Percentiles rank a stretch among this genome's conserved stretches.
phyloP scores from a whole-genome alignment of 768 basidiomycete genomes.

The Auricularia heimuer region DNA sequence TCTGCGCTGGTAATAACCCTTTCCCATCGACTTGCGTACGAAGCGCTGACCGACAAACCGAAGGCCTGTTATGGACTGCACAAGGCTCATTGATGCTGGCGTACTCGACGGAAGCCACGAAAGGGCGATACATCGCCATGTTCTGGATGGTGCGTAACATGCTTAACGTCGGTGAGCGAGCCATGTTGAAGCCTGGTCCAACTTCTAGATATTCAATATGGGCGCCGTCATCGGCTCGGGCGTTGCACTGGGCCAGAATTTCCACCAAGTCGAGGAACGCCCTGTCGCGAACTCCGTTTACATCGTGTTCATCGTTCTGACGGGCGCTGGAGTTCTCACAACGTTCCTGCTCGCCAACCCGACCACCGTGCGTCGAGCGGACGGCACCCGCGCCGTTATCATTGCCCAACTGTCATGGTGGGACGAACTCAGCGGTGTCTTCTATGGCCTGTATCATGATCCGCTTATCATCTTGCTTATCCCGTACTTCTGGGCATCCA shows the following conservation, averaged over 20 bases:
- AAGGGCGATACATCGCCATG: slow-evolving; percentile 66
- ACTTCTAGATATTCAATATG: slow-evolving; percentile 54
- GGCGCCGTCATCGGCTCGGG: slow-evolving; percentile 27
- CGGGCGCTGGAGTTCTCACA: slow-evolving; percentile 53
- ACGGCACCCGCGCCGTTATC: slow-evolving; percentile 56
- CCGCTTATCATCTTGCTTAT: slow-evolving; percentile 68
- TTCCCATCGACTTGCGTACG: slow-evolving; percentile 63
- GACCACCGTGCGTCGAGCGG: slow-evolving; percentile 58
- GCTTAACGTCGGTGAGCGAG: not conserved
- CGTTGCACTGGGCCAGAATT: slow-evolving; percentile 13
- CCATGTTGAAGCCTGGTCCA: not conserved
- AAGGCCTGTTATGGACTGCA: slow-evolving; percentile 14
- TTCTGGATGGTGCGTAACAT: slow-evolving; percentile 50
- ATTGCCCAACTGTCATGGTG: slow-evolving; percentile 69
- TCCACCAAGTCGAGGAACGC: slow-evolving; percentile 6
- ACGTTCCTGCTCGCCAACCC: slow-evolving; percentile 68
- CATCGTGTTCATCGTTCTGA: slow-evolving; percentile 70
- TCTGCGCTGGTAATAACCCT: slow-evolving; percentile 67
- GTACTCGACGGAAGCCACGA: slow-evolving; percentile 72
- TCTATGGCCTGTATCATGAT: slow-evolving; percentile 55
- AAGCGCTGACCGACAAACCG: not conserved
- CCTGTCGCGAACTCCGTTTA: slow-evolving; percentile 36
- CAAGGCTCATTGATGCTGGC: slow-evolving; percentile 51
- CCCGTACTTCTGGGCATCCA: slow-evolving; percentile 61
- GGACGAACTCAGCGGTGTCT: slow-evolving; percentile 60